Percentiles rank a stretch among this genome's conserved stretches.
phyloP scores from a whole-genome alignment of 2,329 filamentous ascomycete species.

The Stagonosporopsis tanaceti region DNA sequence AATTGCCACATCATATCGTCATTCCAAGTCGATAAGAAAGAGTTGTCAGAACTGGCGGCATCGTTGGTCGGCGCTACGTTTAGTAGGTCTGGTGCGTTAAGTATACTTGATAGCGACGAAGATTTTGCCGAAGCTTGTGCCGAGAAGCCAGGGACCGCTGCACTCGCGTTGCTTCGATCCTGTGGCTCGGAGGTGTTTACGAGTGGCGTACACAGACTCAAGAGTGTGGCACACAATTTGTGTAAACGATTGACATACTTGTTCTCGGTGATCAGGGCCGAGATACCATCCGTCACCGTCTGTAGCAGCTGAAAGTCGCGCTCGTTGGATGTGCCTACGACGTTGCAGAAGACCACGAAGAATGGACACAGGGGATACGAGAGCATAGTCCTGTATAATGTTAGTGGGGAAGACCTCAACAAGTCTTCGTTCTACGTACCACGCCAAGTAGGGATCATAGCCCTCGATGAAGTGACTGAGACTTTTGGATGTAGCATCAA shows the following conservation, averaged over 20 bases:
- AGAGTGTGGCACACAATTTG: constrained; percentile 38
- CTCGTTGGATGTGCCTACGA: constrained; percentile 45
- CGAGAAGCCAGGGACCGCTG: constrained; percentile 7
- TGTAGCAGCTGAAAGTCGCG: constrained; percentile 43
- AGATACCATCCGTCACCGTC: constrained; percentile 39
- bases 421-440: constrained; percentile 22
- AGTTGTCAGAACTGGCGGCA: constrained; percentile 3
- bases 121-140: not conserved
- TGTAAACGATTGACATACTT: constrained; percentile 41
- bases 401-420: constrained; percentile 15
- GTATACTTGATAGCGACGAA: constrained; percentile 5
- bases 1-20: constrained; percentile 48
- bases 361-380: constrained; percentile 47
- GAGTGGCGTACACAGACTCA: constrained; percentile 43
- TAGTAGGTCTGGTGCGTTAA: constrained; percentile 5
- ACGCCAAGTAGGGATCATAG: constrained; percentile 41
- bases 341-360: constrained; percentile 49
- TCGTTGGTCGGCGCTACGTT: not conserved
- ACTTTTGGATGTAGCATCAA: constrained; percentile 32
- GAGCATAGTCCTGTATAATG: constrained; percentile 37
- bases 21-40: constrained; percentile 36
- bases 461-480: constrained; percentile 41
- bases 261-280: constrained; percentile 39
- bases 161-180: constrained; percentile 1
- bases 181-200: constrained; percentile 18